Conservation (phyloP, 768 basidiomycete genomes). For the Panellus pusillus region DNA sequence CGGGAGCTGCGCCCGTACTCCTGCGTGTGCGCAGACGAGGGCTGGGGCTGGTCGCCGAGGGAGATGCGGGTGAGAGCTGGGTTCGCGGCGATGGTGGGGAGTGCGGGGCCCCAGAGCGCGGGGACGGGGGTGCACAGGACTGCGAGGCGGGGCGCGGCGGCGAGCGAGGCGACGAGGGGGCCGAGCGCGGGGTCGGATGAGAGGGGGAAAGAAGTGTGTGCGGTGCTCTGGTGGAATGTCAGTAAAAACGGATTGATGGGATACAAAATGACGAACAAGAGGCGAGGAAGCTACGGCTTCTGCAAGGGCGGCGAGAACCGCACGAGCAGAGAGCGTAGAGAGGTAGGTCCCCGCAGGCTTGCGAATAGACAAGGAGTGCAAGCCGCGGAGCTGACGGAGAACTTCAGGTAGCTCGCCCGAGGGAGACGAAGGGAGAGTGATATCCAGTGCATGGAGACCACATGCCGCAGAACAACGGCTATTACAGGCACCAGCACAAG, state of each 20-base stretch:
- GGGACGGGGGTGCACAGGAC: slow-evolving; percentile 56
- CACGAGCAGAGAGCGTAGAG: slow-evolving; percentile 46
- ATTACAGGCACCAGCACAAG: too few relatives aligned
- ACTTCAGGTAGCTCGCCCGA: slow-evolving; percentile 41
- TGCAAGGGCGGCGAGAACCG: slow-evolving; percentile 47
- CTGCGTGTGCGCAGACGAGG: not conserved
- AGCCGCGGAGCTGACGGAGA: slow-evolving; percentile 33
- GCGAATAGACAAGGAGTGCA: slow-evolving; percentile 52
- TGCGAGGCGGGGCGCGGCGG: slow-evolving; percentile 43
- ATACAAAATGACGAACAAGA: slow-evolving; percentile 42
- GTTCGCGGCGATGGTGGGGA: slow-evolving; percentile 51
- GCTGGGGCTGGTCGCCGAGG: slow-evolving; percentile 8
- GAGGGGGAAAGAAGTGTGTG: slow-evolving; percentile 56
- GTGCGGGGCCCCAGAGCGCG: slow-evolving; percentile 55
- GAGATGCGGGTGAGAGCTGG: slow-evolving; percentile 32
- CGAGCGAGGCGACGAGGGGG: slow-evolving; percentile 33
- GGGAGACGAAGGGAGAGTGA: slow-evolving; percentile 29
- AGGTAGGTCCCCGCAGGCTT: slow-evolving; percentile 55
- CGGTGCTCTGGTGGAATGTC: slow-evolving; percentile 42
- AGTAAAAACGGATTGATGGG: not conserved
- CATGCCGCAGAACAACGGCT: not conserved
- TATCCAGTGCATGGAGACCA: slow-evolving; percentile 32
- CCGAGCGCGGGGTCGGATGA: slow-evolving; percentile 46
- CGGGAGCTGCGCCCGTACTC: slow-evolving; percentile 17
- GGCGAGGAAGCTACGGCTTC: slow-evolving; percentile 43